Percentiles rank a stretch among this genome's conserved stretches.
Conservation (phyloP, 257 asterid genomes). For the Oldenlandia corymbosa region DNA sequence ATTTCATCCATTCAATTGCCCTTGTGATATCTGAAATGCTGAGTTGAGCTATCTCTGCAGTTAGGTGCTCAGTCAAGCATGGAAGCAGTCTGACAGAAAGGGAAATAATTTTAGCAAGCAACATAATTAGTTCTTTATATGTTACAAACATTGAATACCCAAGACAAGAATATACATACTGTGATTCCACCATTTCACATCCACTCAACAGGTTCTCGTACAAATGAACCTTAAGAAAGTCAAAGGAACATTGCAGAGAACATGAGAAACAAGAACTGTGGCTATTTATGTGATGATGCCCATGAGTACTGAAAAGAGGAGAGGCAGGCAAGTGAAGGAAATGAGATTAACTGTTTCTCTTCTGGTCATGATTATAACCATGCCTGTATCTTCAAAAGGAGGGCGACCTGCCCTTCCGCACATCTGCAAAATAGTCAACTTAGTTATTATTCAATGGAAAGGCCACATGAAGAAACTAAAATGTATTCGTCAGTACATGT, state of each 20-base stretch:
- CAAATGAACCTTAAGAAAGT: slow-evolving; percentile 69
- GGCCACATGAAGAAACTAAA: neutral
- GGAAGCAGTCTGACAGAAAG: slow-evolving; percentile 70
- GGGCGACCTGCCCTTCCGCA: slow-evolving; percentile 99
- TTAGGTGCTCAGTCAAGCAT: slow-evolving; percentile 84
- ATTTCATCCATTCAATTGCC: slow-evolving; percentile 95
- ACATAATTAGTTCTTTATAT: slow-evolving; percentile 11
- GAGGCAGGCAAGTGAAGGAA: neutral
- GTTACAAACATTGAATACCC: slow-evolving; percentile 2
- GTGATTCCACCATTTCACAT: slow-evolving; percentile 97
- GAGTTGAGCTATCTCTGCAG: slow-evolving; percentile 95
- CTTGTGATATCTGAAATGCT: slow-evolving; percentile 79
- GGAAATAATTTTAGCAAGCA: slow-evolving; percentile 23
- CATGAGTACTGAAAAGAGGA: neutral
- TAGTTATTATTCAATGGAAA: slow-evolving; percentile 22
- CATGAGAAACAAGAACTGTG: slow-evolving; percentile 9
- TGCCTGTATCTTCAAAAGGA: slow-evolving; percentile 95
- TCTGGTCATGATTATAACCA: slow-evolving; percentile 95
- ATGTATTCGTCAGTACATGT: neutral
- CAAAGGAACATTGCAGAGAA: slow-evolving; percentile 9
- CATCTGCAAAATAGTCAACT: slow-evolving; percentile 59
- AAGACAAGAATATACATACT: slow-evolving; percentile 51
- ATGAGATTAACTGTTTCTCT: slow-evolving; percentile 64
- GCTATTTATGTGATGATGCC: neutral
- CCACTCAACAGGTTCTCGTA: slow-evolving; percentile 88